These are phyloP conservation scores for Termitomyces sp. DNA, from an alignment of 768 basidiomycete species.

Conservation along the genomic window DNA sequence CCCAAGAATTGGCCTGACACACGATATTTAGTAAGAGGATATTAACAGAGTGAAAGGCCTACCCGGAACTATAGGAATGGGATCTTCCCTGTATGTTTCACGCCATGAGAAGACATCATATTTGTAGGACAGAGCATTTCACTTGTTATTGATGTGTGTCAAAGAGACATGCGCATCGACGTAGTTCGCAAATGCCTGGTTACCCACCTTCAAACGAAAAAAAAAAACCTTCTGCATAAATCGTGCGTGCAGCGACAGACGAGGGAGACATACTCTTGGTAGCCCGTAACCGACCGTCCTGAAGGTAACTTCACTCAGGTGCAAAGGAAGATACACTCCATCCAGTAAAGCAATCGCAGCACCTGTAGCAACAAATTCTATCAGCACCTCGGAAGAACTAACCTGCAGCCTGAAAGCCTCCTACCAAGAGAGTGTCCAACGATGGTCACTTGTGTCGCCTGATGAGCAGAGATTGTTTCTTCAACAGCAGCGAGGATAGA, in stretches of 20 bases:
- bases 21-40: neutral
- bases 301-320: constrained; percentile 34
- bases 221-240: no score
- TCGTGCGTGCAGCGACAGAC: constrained; percentile 11
- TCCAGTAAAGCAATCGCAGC: constrained; percentile 53
- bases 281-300: constrained; percentile 34
- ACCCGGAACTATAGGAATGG: constrained; percentile 36
- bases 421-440: constrained; percentile 43
- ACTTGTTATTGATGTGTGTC: constrained; percentile 60
- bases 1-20: constrained; percentile 26
- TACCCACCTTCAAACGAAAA: constrained; percentile 42
- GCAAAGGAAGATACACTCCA: constrained; percentile 46
- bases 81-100: constrained; percentile 26
- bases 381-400: neutral
- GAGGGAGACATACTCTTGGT: constrained; percentile 32
- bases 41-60: neutral
- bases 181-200: constrained; percentile 57
- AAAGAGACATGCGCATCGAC: constrained; percentile 44
- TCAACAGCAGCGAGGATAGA: constrained; percentile 35
- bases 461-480: constrained; percentile 25
- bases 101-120: neutral
- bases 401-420: neutral
- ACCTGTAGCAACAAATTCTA: constrained; percentile 21
- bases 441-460: constrained; percentile 31
- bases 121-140: constrained; percentile 2